Evolutionary conservation across 2,329 filamentous ascomycete species (phyloP), one percentile per base, ranked within the genome.

Genomic region (Rutstroemia sp.): DNA sequence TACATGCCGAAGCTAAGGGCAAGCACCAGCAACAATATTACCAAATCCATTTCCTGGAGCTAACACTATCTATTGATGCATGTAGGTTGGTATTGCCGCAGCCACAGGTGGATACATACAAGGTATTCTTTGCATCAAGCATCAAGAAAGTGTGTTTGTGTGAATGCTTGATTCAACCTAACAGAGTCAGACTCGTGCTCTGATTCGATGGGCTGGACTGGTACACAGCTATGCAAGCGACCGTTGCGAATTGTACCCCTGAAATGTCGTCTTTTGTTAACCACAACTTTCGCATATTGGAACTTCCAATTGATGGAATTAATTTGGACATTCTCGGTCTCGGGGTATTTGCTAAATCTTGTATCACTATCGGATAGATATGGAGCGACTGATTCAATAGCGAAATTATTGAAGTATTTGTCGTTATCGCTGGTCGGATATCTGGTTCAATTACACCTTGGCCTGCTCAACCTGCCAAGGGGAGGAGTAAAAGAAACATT

Each of bases 231-330:
- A 25, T 30, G 21, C 46, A 55, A 55, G 52, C 52, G 52, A 55
- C 23, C 21, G 52, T 55, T 55, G 52, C 52, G 52, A 55, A 50
- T 55, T 18, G 16, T 3, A 50, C 52, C 52, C 52, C 46, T 55
- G 52, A 55, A 19, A 50, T 55, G 45, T 47, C 46, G 46, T 5
- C 52, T 50, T 49, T 23, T 18, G 2, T 34, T 14, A 54, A 49
- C 38, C 42, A 25, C 37, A 41, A n/a, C 49, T 30, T 16, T 55
- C 23, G 25, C 30, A 10, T 27, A 14, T 44, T 18, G 19, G 37
- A 5, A 42, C 45, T 25, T n/a, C 19, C 42, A 39, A 55, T 55
- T 55, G 52, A 38, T 55, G 52, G 46, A 55, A 49, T 49, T 50
- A 49, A 49, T 25, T 39, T 50, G 14, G n/a, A 21, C 19, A 45